Conservation (phyloP, 257 asterid species). For the Voacanga thouarsii region DNA sequence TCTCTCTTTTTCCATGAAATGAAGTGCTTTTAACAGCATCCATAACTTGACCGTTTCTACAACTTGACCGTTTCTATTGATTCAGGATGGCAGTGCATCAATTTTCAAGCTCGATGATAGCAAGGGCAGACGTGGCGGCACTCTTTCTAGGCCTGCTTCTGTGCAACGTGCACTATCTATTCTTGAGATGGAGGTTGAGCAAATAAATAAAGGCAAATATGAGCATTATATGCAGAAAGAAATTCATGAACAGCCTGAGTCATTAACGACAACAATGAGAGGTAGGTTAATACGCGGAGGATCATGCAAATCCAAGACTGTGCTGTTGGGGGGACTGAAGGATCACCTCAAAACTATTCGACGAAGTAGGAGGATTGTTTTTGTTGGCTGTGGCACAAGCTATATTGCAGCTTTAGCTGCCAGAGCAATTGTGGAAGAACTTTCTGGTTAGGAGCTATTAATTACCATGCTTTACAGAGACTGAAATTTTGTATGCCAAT, state of each 20-base stretch:
- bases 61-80: conserved; percentile 18
- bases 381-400: conserved; percentile 97
- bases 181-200: conserved; percentile 97
- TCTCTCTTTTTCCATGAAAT: neutral
- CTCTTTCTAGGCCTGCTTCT: conserved; percentile 68
- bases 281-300: conserved; percentile 97
- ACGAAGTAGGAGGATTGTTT: conserved; percentile 92
- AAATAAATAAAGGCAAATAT: conserved; percentile 89
- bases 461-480: neutral
- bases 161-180: conserved; percentile 92
- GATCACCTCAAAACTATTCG: conserved; percentile 92
- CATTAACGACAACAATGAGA: conserved; percentile 91
- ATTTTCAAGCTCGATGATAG: conserved; percentile 73
- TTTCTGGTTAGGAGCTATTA: conserved; percentile 59
- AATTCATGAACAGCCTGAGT: conserved; percentile 96
- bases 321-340: conserved; percentile 92
- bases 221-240: conserved; percentile 99
- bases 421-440: conserved; percentile 91
- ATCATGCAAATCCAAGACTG: conserved; percentile 78
- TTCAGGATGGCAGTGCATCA: conserved; percentile 86
- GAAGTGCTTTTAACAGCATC: neutral
- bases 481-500: neutral
- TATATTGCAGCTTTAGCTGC: conserved; percentile 98
- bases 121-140: conserved; percentile 48
- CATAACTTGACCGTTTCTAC: conserved; percentile 13